Evolutionary conservation across 2,329 filamentous ascomycete species (phyloP).

Genomic region (Neonectria hederae): DNA sequence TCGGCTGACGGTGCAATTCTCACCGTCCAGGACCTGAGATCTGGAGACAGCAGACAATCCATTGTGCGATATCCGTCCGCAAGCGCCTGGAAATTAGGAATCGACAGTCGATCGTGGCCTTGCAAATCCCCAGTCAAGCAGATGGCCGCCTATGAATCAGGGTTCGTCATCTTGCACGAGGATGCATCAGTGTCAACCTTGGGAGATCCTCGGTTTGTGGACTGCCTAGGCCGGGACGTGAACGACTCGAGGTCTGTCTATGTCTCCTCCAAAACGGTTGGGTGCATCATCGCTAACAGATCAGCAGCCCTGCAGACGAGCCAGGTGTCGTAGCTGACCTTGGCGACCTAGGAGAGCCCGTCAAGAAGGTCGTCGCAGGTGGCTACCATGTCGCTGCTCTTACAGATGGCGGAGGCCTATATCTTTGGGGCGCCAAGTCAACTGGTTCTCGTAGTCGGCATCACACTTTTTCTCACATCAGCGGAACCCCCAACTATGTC

Average conservation of each 20-base stretch:
- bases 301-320: constrained; percentile 53
- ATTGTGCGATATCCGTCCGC: constrained; percentile 38
- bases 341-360: constrained; percentile 58
- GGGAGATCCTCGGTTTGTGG: constrained; percentile 67
- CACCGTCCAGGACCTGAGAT: background rate
- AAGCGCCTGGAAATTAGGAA: constrained; percentile 25
- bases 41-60: constrained; percentile 6
- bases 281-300: constrained; percentile 17
- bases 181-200: constrained; percentile 59
- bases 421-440: constrained; percentile 64
- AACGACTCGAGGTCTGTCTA: constrained; percentile 48
- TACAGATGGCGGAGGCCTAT: constrained; percentile 66
- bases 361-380: constrained; percentile 63
- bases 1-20: constrained; percentile 32
- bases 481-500: constrained; percentile 53
- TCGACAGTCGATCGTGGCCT: constrained; percentile 32
- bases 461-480: constrained; percentile 45
- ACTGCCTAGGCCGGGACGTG: constrained; percentile 64
- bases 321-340: constrained; percentile 61
- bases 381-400: constrained; percentile 68
- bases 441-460: constrained; percentile 43
- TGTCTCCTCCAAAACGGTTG: background rate
- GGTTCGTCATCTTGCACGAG: constrained; percentile 58
- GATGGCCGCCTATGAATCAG: constrained; percentile 58
- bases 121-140: constrained; percentile 47